Base-by-base conservation (phyloP, 306 rosid genomes). In the Acacia melanoxylon region DNA sequence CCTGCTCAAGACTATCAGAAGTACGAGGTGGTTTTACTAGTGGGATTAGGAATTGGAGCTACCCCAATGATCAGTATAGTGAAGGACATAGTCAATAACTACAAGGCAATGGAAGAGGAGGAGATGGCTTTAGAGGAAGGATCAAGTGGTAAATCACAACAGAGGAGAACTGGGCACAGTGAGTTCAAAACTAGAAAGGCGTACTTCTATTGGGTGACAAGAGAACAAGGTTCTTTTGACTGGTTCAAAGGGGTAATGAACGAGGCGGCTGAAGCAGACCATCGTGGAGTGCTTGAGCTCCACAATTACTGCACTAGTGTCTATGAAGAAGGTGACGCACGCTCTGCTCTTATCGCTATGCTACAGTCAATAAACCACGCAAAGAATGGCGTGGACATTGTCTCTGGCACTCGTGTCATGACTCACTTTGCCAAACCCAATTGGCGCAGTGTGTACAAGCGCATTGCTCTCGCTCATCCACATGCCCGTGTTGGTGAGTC, bases 271-370 rank as follows among this genome's bases (percentile, higher is more conserved):
- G 92, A 88, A 77, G 88, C 58, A 6, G 93, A 89, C 63, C 82
- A 86, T 2, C 84, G 70, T 2, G 89, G 92, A 20, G 89, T 85
- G 4, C 88, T 89, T 82, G 95, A 91, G 67, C 84, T 91, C 0
- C 92, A 91, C 72, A 91, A 87, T 52, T 91, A 91, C 4, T 91
- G 92, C 79, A 89, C 95, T 6, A 88, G 95, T 63, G 93, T 91
- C n/a, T 89, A 89, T 79, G 93, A 91, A 82, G 95, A 91, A 68
- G 93, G 92, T 56, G 95, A 91, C 75, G 93, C 93, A 67, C 89
- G 93, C n/a, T 91, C 93, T 16, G 95, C 95, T 25, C 93, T 91
- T 46, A 91, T 91, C 74, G 89, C 88, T 35, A 91, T 91, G 93
- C 77, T 89, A 19, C 95, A 91, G 44, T 78, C 89, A n/a, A 83